A percentile compares a stretch with the other conserved stretches of the same genome.
Evolutionary conservation across 2,329 filamentous ascomycete species (phyloP).

Genomic region (Fusarium sp.): DNA sequence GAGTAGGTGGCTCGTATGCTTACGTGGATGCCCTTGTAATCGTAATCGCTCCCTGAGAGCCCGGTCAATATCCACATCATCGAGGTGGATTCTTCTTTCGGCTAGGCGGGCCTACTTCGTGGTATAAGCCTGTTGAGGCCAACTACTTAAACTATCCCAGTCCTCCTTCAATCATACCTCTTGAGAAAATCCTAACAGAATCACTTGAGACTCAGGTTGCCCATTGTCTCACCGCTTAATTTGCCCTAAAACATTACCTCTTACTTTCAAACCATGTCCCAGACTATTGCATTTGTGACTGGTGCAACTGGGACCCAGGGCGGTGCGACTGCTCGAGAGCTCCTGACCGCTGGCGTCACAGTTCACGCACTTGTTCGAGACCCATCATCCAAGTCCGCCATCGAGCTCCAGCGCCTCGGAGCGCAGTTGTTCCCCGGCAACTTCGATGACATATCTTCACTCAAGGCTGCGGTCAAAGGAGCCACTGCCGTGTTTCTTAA

Average conservation of each 20-base stretch:
- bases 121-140: not conserved
- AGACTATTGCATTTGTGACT: not conserved
- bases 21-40: fast-evolving
- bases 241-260: not conserved
- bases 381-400: not conserved
- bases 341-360: not conserved
- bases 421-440: not conserved
- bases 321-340: not conserved
- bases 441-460: not conserved
- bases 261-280: not conserved
- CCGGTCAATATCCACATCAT: not conserved
- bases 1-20: fast-evolving
- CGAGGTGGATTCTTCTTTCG: not conserved
- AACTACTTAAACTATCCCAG: not conserved
- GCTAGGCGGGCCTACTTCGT: fast-evolving
- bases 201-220: fast-evolving
- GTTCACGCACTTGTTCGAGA: not conserved
- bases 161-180: not conserved
- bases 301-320: not conserved
- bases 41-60: fast-evolving
- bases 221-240: too few species aligned
- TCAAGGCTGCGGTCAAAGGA: not conserved
- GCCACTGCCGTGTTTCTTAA: not conserved
- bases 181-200: fast-evolving
- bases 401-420: not conserved